Conservation (phyloP, 495 filamentous ascomycete species). For the Penicillium argentinense region DNA sequence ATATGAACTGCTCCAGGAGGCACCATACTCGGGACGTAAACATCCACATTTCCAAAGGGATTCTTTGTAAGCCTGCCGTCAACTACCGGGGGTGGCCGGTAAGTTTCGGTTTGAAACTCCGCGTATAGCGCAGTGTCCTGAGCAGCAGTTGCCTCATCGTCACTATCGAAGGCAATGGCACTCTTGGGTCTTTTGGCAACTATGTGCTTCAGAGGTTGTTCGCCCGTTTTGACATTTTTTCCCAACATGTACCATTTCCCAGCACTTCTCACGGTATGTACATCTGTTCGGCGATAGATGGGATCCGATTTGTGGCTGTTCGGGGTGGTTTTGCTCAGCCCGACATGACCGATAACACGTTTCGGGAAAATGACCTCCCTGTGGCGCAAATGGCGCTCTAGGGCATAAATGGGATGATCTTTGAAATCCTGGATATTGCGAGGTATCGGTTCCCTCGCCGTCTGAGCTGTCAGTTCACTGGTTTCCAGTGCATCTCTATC, state of each 20-base stretch:
- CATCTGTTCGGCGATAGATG: conserved; percentile 78
- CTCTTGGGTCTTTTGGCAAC: conserved; percentile 43
- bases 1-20: conserved; percentile 78
- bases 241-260: conserved; percentile 90
- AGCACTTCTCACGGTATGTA: conserved; percentile 68
- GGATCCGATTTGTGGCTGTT: conserved; percentile 56
- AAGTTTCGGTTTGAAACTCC: conserved; percentile 71
- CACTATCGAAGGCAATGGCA: conserved; percentile 31
- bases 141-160: conserved; percentile 42
- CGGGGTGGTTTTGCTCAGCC: conserved; percentile 60
- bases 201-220: conserved; percentile 75
- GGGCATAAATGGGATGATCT: conserved; percentile 83
- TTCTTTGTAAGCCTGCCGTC: conserved; percentile 81
- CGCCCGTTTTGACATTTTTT: conserved; percentile 67
- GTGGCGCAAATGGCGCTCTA: conserved; percentile 82
- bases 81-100: conserved; percentile 72
- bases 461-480: conserved; percentile 66
- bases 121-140: conserved; percentile 62
- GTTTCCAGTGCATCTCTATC: conserved; percentile 82
- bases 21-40: conserved; percentile 92
- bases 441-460: conserved; percentile 82
- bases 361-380: conserved; percentile 78
- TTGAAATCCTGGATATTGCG: conserved; percentile 89
- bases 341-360: conserved; percentile 72
- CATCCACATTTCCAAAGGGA: conserved; percentile 81